Conservation (phyloP, 148 eudicot species). For the Spergularia bocconei region DNA sequence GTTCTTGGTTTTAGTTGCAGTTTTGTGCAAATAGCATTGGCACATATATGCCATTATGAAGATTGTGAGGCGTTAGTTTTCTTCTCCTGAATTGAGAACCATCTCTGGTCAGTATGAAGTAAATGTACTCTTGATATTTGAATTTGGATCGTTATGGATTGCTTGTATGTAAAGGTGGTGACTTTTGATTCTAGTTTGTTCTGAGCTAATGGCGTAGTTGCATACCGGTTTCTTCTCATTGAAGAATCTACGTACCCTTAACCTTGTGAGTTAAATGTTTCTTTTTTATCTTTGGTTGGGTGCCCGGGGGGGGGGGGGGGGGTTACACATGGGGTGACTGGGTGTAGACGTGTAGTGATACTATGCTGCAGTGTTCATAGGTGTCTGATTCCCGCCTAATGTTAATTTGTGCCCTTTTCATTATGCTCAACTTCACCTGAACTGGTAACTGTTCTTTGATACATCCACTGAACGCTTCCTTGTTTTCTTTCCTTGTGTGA, state of each 20-base stretch:
- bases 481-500: not conserved
- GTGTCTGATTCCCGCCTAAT: not conserved
- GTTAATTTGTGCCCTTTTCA: slow-evolving; percentile 2
- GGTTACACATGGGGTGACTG: too few species aligned
- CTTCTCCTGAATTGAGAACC: not conserved
- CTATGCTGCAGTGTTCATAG: not conserved
- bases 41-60: not conserved
- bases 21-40: not conserved
- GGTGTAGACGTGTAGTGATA: not conserved
- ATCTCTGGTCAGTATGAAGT: not conserved
- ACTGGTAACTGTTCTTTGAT: not conserved
- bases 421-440: not conserved
- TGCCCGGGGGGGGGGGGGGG: too few species aligned
- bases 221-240: not conserved
- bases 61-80: not conserved
- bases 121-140: not conserved
- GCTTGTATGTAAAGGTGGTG: not conserved
- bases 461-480: not conserved
- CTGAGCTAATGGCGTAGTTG: not conserved
- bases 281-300: too few species aligned
- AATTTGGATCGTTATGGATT: not conserved
- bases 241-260: not conserved
- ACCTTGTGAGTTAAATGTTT: too few species aligned
- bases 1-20: not conserved
- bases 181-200: not conserved